These are phyloP conservation scores for Syncephalis plumigaleata DNA, from an alignment of 371 early-diverging fungal genomes.

Conservation along the genomic window DNA sequence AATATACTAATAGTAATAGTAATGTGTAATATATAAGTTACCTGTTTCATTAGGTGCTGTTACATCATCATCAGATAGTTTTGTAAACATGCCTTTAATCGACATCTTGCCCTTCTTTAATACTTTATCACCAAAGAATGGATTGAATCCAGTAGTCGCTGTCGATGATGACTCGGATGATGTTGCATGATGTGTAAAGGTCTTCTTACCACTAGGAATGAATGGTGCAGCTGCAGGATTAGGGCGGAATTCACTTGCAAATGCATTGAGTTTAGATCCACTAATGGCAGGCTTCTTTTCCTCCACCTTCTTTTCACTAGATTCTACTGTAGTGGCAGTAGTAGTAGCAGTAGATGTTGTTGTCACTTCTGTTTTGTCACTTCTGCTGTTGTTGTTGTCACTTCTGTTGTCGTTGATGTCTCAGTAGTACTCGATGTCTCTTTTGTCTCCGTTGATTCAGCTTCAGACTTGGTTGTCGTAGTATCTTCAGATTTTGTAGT, in stretches of 20 bases:
- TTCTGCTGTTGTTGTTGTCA: conserved; percentile 6
- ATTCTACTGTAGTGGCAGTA: conserved; percentile 4
- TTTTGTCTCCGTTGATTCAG: too few relatives aligned
- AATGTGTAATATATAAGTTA: background rate
- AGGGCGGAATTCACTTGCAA: conserved; percentile 77
- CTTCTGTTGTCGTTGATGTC: conserved; percentile 1
- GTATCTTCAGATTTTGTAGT: conserved; percentile 2
- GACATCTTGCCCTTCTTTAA: conserved; percentile 1
- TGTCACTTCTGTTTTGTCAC: background rate
- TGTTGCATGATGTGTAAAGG: background rate
- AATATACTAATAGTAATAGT: background rate
- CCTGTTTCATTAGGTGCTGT: background rate
- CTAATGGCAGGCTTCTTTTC: too few relatives aligned
- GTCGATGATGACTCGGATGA: background rate
- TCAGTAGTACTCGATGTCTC: conserved; percentile 2
- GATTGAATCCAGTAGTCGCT: background rate
- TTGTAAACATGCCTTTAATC: background rate
- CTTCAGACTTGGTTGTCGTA: conserved; percentile 3
- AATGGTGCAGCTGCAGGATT: conserved; percentile 61
- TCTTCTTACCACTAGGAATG: conserved; percentile 31
- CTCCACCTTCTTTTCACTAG: conserved; percentile 4
- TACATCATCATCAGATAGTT: background rate
- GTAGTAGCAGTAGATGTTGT: conserved; percentile 7
- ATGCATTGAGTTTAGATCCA: conserved; percentile 62
- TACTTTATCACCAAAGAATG: background rate